These are phyloP conservation scores for Butyriboletus loyo DNA, from an alignment of 768 basidiomycete genomes.

Conservation along the genomic window DNA sequence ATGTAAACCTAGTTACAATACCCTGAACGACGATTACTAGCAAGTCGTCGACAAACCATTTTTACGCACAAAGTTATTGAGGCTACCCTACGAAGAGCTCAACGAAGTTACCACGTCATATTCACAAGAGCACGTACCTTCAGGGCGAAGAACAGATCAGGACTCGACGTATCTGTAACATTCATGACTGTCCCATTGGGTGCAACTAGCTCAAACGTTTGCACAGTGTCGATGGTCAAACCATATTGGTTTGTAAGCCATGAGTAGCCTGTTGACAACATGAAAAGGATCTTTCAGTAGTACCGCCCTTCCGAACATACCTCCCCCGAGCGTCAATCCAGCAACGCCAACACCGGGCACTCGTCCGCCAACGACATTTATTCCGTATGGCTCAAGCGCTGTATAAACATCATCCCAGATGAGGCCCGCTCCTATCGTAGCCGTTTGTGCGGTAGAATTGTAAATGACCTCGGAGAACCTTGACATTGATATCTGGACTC, in stretches of 20 bases:
- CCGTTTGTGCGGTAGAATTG: conserved; percentile 36
- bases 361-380: conserved; percentile 54
- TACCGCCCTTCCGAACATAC: conserved; percentile 12
- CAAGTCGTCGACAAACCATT: background rate
- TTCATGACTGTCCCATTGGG: conserved; percentile 38
- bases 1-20: conserved; percentile 54
- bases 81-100: conserved; percentile 43
- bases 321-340: conserved; percentile 57
- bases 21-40: conserved; percentile 34
- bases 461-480: conserved; percentile 43
- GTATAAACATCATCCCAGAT: conserved; percentile 67
- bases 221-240: conserved; percentile 52
- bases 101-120: background rate
- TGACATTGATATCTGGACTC: conserved; percentile 56
- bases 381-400: conserved; percentile 41
- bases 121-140: conserved; percentile 27
- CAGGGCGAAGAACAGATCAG: conserved; percentile 44
- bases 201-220: conserved; percentile 54
- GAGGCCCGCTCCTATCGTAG: conserved; percentile 37
- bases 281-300: background rate
- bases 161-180: conserved; percentile 31
- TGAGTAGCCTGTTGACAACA: conserved; percentile 6
- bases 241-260: conserved; percentile 63
- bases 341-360: conserved; percentile 58
- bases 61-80: conserved; percentile 51